Base-by-base conservation (phyloP, 805 yeast genomes). In the Wickerhamia fluorescens region DNA sequence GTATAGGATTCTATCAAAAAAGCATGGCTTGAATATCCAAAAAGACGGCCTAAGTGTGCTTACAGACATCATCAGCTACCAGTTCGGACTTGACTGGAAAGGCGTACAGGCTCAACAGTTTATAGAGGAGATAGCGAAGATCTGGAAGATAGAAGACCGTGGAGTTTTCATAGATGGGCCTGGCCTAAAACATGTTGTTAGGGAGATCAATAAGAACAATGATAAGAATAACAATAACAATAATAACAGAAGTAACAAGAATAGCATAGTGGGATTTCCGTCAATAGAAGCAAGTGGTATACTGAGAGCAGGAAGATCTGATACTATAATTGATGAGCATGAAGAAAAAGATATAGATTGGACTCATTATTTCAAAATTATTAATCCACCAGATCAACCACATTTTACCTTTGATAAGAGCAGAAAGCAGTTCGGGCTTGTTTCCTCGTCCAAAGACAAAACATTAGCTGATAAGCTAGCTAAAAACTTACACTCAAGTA, bases 111-210 rank as follows among this genome's bases (percentile, higher is more conserved):
- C 85, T 1, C 82, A 78, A 43, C 51, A 60, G 29, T 71, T 76
- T 40, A 49, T 89, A 14, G 97, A 92, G 45, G 78, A 76, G 6
- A 68, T 89, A 11, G 96, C 94, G 3, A 63, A 70, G 21, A 42
- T 72, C 3, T 89, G 97, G 97, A 87, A 86, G 44, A 82, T 75
- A 26, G 95, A 87, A 46, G 95, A 85, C 32, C 64, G 89, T 24
- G 96, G 96, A 0, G 46, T 87, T 6, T 89, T 89, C 42, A 64
- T 89, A 2, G 95, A 86, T 44, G 86, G 88, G 3, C 73, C 68
- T 3, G 80, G 84, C 3, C 66, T 87, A 10, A 52, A 57, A 1
- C 71, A 69, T 20, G 76, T 89, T 3, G 61, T 88, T 10, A 67
- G 67, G 28, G 95, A 87, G 40, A 34, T 61, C 34, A 44, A 38